Base-by-base conservation (phyloP, 257 asterid species). In the Nicotiana knightiana region DNA sequence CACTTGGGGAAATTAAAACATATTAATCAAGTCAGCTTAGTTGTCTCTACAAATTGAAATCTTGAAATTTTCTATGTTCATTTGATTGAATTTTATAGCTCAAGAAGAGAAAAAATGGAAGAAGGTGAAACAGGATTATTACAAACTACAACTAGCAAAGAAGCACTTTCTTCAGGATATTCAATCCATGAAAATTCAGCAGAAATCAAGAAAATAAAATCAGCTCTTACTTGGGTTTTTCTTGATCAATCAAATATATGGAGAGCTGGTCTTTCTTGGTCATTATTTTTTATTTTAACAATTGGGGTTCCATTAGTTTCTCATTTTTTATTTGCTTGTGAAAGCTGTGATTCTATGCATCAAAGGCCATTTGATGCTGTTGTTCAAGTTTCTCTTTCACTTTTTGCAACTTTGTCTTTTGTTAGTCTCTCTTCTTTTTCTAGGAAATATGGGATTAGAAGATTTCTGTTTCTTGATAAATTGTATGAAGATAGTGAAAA, bases 181-280 rank as follows among this genome's bases (percentile, higher is more conserved):
- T 75, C 80, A 75, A 75, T 4, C 8, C 26, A 75, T 51, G 80
- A 75, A 75, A 5, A 43, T 48, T 78, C 67, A 70, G 33, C 76
- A 2, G 96, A 88, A 83, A 21, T 90, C 67, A 90, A 82, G 88
- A 90, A 91, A 28, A 85, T 90, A 76, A 92, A 86, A 58, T 87
- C 93, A 16, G 92, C 93, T 75, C 82, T 94, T 2, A 88, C 89
- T 70, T 96, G 98, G 98, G 84, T 94, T 4, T 94, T 93, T 70
- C 89, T 94, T 2, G 99, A 95, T 77, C 93, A 93, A 37, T 91
- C 98, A 0, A 91, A 78, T 70, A 7, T 92, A 15, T 96, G 97
- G 97, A 87, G 85, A 54, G 88, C 96, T 2, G 90, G 93, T 80
- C 89, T 93, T 0, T 96, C 99, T 0, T 96, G 99, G 98, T 93